Evolutionary conservation across 768 basidiomycete genomes (phyloP), one percentile per base, ranked within the genome.

Genomic region (Lanmaoa rubissima): DNA sequence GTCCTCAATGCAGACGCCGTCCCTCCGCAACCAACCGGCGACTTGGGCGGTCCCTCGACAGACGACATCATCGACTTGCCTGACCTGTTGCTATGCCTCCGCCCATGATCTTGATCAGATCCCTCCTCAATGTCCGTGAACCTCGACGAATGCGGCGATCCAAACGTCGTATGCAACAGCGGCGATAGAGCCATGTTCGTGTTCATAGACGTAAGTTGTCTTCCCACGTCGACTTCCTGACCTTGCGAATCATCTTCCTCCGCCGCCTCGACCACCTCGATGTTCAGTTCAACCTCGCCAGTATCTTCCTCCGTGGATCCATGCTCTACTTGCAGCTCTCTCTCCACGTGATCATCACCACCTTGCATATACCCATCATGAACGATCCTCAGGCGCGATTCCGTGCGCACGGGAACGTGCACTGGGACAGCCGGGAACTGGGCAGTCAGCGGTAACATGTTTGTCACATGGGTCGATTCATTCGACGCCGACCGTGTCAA

Each of bases 161-260:
- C 69, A 61, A 80, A 79, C 10, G 69, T 69, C 34, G 77, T 72
- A 62, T 78, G 76, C 41, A 78, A 61, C 9, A 78, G 53, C 17
- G 78, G 77, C 9, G 76, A 76, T 1, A 71, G 44, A 35, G 60
- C 34, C 38, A 16, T 26, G 51, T 62, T 56, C 36, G 21, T 3
- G 42, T 57, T 56, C 44, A 44, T 7, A 19, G 62, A 48, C 24
- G 44, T 38, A 40, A 54, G 16, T 3, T 51, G 42, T 39, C 49
- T 52, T 21, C 32, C 31, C 6, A 49, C 48, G 28, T 48, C 34
- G 21, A 51, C 46, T 41, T 69, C 59, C 16, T 60, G 63, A 2
- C 42, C 48, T 48, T 40, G 50, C 13, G 21, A 56, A n/a, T 44
- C 54, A 34, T 48, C 64, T 49, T 63, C 56, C 17, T 51, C 51